A percentile compares a stretch with the other conserved stretches of the same genome.
Evolutionary conservation across 768 basidiomycete species (phyloP).

Genomic region (Austroboletus eburneus): DNA sequence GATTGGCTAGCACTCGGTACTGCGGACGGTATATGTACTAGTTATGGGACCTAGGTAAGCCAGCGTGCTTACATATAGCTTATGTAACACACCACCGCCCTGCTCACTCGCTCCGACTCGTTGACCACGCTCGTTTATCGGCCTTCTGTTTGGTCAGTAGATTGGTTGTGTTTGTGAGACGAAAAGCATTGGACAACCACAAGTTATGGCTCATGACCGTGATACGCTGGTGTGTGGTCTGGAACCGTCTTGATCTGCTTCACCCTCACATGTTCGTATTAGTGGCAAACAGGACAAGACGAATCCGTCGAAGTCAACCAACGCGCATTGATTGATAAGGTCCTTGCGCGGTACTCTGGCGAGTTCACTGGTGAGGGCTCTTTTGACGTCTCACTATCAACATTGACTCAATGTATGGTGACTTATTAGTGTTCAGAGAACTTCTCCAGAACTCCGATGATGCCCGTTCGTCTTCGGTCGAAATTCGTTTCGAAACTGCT

Average conservation of each 20-base stretch:
- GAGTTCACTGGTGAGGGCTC: slow-evolving; percentile 69
- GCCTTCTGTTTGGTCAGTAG: too few species aligned
- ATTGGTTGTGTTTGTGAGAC: too few species aligned
- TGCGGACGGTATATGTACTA: too few species aligned
- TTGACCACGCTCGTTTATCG: too few species aligned
- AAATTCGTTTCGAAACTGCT: slow-evolving; percentile 75
- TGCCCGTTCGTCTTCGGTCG: slow-evolving; percentile 66
- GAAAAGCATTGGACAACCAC: too few species aligned
- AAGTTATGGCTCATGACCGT: slow-evolving; percentile 28
- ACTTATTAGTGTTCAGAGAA: slow-evolving; percentile 61
- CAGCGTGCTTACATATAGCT: too few species aligned
- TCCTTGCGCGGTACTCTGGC: slow-evolving; percentile 91
- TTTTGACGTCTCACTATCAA: not conserved
- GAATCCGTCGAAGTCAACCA: slow-evolving; percentile 91
- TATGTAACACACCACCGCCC: too few species aligned
- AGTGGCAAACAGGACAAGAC: slow-evolving; percentile 63
- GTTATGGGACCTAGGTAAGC: too few species aligned
- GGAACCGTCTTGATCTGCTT: not conserved
- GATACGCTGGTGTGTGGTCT: slow-evolving; percentile 23
- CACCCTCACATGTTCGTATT: not conserved
- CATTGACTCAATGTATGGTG: not conserved
- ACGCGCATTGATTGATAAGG: slow-evolving; percentile 94
- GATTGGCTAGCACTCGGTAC: too few species aligned
- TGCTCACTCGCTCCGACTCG: too few species aligned
- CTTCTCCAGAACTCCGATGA: slow-evolving; percentile 97